A percentile compares a stretch with the other conserved stretches of the same genome.
Conservation (phyloP, 495 filamentous ascomycete species). For the Aspergillus biplanus region DNA sequence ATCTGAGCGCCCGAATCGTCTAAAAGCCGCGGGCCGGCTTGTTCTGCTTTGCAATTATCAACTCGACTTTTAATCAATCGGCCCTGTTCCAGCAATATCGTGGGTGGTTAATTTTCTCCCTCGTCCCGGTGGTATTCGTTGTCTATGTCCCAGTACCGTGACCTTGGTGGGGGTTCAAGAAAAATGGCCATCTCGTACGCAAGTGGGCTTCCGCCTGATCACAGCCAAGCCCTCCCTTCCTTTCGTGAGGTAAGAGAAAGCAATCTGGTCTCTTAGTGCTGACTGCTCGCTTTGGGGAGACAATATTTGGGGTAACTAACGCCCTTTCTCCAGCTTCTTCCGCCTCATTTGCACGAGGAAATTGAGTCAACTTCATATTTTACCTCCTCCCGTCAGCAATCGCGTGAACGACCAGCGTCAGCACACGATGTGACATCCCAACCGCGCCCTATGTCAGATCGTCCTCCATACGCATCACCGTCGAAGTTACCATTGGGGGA, state of each 20-base stretch:
- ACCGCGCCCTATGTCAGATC: constrained; percentile 35
- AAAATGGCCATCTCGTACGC: constrained; percentile 52
- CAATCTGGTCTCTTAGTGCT: constrained; percentile 10
- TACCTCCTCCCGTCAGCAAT: constrained; percentile 34
- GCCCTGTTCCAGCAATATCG: constrained; percentile 9
- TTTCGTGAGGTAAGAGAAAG: constrained; percentile 48
- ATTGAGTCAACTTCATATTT: constrained; percentile 50
- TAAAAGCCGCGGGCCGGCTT: constrained; percentile 31
- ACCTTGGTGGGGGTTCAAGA: constrained; percentile 41
- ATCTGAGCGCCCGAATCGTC: constrained; percentile 10
- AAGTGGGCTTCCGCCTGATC: constrained; percentile 39
- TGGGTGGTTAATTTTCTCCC: constrained; percentile 2
- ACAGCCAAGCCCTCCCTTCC: constrained; percentile 47
- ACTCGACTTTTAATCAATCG: background rate
- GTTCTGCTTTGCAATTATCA: constrained; percentile 18
- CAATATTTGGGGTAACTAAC: constrained; percentile 17
- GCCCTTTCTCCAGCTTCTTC: constrained; percentile 40
- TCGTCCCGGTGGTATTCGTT: constrained; percentile 13
- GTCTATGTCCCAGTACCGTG: constrained; percentile 48
- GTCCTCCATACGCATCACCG: constrained; percentile 22
- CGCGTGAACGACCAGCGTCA: constrained; percentile 42
- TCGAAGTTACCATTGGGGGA: constrained; percentile 31
- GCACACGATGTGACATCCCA: constrained; percentile 38
- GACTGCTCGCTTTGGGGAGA: constrained; percentile 5
- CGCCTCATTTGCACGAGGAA: constrained; percentile 51